Evolutionary conservation across 169 alveolate species (phyloP), one percentile per base, ranked within the genome.

Genomic region (Babesia sp.): DNA sequence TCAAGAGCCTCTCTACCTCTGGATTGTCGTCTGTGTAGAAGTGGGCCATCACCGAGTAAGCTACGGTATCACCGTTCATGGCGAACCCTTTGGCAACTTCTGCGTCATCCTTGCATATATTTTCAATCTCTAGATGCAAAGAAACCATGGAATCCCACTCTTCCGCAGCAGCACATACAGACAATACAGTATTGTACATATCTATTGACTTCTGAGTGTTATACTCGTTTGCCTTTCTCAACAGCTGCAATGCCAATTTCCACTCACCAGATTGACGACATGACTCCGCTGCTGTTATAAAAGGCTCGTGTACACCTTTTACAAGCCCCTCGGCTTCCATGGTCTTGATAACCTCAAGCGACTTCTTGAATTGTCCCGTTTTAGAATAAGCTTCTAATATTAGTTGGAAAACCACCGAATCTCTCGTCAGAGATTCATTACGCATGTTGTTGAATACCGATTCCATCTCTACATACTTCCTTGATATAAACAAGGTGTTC

Each of bases 261-360:
- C 84, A 80, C 61, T 80, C 88, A 16, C 88, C 88, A 2, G 78
- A 48, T 31, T 61, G 61, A 34, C 57, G 48, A 36, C 88, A 80
- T 9, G 88, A 36, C 34, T 80, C 76, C 0, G 66, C 71, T 0
- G 84, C 83, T 14, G 70, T 26, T 24, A 61, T 45, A 50, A 64
- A 80, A 2, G 88, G 83, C 46, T 36, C 61, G 20, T 34, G 45
- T 12, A 39, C 8, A 18, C 37, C 55, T 22, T 28, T 16, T 9
- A 66, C 31, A 20, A 50, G 26, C 16, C 48, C 57, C 45, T 28
- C 61, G 5, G 42, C 14, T 37, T 71, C 78, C 84, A 80, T 80
- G 18, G 18, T 36, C 22, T 55, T 54, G 4, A 80, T 51, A 41
- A 80, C 22, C 24, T 71, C 67, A 33, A 41, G 33, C 14, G 88